Conservation (phyloP, 1,139 yeast species). For the Geotrichum siamense region DNA sequence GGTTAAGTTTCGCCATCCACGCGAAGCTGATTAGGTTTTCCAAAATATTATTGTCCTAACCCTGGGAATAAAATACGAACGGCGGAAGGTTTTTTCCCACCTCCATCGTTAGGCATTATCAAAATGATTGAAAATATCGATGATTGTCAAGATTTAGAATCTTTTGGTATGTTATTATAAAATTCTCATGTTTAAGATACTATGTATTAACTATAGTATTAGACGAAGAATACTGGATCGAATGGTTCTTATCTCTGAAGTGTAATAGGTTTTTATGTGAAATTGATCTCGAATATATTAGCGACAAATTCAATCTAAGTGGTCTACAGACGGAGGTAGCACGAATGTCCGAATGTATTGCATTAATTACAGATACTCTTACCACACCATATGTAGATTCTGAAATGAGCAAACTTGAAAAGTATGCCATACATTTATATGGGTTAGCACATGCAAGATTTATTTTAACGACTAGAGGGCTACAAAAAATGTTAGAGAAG, state of each 20-base stretch:
- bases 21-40: no score
- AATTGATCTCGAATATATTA: slow-evolving; percentile 83
- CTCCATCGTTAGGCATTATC: no score
- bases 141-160: slow-evolving; percentile 14
- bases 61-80: no score
- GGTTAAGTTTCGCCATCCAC: no score
- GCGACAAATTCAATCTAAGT: slow-evolving; percentile 89
- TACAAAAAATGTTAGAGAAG: slow-evolving; percentile 83
- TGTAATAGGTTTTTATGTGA: slow-evolving; percentile 97
- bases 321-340: slow-evolving; percentile 85
- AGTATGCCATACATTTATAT: slow-evolving; percentile 73
- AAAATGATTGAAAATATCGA: no score
- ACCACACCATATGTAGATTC: slow-evolving; percentile 44
- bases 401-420: slow-evolving; percentile 54
- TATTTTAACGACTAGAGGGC: slow-evolving; percentile 80
- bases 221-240: slow-evolving; percentile 86
- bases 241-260: slow-evolving; percentile 78
- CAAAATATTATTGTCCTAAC: no score
- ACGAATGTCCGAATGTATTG: slow-evolving; percentile 70
- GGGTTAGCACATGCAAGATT: slow-evolving; percentile 76
- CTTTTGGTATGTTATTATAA: slow-evolving; percentile 10
- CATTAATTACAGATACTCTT: slow-evolving; percentile 71
- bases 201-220: neutral
- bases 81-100: no score
- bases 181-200: no score